These are phyloP conservation scores for Fusarium chaquense DNA, from an alignment of 2,329 filamentous ascomycete genomes.

Conservation along the genomic window DNA sequence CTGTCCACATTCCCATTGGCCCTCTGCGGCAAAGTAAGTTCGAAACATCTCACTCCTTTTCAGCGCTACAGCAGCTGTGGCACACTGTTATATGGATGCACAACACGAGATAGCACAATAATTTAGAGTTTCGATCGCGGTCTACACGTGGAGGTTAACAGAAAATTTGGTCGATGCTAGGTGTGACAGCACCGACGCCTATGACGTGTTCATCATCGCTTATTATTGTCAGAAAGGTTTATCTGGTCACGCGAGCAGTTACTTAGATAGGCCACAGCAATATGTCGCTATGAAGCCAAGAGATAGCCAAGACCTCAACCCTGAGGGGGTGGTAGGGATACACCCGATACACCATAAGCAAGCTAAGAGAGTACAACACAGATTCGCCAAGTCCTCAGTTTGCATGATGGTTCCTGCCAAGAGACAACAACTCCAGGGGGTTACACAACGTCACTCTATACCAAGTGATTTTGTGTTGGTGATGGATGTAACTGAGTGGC, in stretches of 20 bases:
- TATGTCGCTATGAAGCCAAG: conserved; percentile 4
- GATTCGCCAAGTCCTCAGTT: conserved; percentile 13
- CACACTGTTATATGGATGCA: rapidly evolving
- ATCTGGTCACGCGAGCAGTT: neutral
- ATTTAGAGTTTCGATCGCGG: neutral
- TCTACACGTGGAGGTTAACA: rapidly evolving
- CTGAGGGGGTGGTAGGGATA: neutral
- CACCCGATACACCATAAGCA: neutral
- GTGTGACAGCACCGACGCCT: neutral
- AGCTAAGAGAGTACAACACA: neutral
- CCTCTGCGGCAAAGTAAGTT: neutral
- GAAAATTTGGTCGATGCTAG: neutral
- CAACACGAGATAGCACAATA: rapidly evolving
- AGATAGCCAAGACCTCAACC: neutral
- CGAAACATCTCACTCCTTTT: neutral
- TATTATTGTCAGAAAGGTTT: neutral
- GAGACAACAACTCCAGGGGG: neutral
- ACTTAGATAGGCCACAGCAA: neutral
- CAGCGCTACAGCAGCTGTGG: neutral
- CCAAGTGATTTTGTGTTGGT: rapidly evolving
- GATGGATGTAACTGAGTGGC: neutral
- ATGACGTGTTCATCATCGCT: neutral
- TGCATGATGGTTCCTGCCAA: conserved; percentile 5
- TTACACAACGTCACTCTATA: rapidly evolving
- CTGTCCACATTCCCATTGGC: neutral